A percentile compares a stretch with the other conserved stretches of the same genome.
Conservation (phyloP, 2,329 filamentous ascomycete genomes). For the Fusarium concolor region DNA sequence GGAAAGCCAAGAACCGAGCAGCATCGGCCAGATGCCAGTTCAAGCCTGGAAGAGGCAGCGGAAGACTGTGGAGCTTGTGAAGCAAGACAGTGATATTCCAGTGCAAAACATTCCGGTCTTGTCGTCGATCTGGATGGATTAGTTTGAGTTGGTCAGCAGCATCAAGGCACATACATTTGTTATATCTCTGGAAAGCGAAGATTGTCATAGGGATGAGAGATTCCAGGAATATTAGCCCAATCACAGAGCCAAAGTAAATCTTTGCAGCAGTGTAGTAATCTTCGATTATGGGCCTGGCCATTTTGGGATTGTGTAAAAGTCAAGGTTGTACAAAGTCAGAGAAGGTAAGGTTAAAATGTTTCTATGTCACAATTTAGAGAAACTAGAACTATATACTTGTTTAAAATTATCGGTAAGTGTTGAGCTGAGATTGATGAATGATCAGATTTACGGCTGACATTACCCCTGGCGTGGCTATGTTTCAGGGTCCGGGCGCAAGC, state of each 20-base stretch:
- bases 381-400: no score
- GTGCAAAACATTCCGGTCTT: neutral
- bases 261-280: neutral
- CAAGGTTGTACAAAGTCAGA: no score
- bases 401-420: no score
- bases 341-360: no score
- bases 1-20: neutral
- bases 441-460: neutral
- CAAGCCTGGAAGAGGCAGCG: neutral
- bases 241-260: neutral
- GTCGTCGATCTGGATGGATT: neutral
- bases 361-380: no score
- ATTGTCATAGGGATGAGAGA: neutral
- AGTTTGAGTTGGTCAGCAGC: rapidly evolving
- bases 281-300: neutral
- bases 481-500: neutral
- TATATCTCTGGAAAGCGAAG: neutral
- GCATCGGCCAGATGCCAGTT: neutral
- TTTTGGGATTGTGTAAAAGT: neutral
- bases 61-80: neutral
- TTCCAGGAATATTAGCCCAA: neutral
- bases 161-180: rapidly evolving
- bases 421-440: neutral
- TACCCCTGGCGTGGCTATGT: neutral
- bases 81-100: neutral